Evolutionary conservation across 2,329 filamentous ascomycete species (phyloP).

Genomic region (Aspergillus nomiae): DNA sequence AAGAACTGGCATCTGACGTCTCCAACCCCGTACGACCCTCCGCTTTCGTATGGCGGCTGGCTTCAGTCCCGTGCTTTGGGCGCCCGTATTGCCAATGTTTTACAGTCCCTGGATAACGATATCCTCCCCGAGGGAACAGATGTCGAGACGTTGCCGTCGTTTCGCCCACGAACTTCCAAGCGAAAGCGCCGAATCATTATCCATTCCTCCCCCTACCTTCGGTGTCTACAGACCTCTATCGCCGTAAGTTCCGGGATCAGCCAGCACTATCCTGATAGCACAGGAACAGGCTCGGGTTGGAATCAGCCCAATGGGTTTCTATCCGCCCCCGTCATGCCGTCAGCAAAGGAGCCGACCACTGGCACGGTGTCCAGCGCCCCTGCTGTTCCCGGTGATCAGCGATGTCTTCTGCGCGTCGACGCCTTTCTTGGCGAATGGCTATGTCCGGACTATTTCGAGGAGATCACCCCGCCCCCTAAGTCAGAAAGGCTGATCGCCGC

Average conservation of each 20-base stretch:
- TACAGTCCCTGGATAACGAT: conserved; percentile 50
- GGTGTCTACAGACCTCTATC: conserved; percentile 90
- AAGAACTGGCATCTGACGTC: conserved; percentile 93
- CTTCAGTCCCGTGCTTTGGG: conserved; percentile 81
- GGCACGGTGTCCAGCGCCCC: conserved; percentile 1
- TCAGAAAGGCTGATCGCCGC: conserved; percentile 84
- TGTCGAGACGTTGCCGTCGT: conserved; percentile 5
- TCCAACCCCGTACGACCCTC: conserved; percentile 91
- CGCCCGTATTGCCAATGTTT: conserved; percentile 75
- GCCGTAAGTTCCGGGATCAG: conserved; percentile 83
- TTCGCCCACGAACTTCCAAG: conserved; percentile 24
- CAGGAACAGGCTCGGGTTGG: conserved; percentile 7
- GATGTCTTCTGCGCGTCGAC: conserved; percentile 70
- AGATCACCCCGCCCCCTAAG: conserved; percentile 84
- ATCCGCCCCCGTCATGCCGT: neutral
- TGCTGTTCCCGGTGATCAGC: conserved; percentile 13
- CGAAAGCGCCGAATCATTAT: conserved; percentile 77
- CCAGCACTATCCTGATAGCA: conserved; percentile 36
- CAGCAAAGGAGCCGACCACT: conserved; percentile 3
- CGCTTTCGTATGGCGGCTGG: conserved; percentile 93
- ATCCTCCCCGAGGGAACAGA: conserved; percentile 13
- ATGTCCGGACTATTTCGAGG: conserved; percentile 87
- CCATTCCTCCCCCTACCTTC: conserved; percentile 89
- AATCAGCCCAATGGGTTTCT: conserved; percentile 4
- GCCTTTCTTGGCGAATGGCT: conserved; percentile 96